Conservation (phyloP, 768 basidiomycete species). For the Lentinula detonsa region DNA sequence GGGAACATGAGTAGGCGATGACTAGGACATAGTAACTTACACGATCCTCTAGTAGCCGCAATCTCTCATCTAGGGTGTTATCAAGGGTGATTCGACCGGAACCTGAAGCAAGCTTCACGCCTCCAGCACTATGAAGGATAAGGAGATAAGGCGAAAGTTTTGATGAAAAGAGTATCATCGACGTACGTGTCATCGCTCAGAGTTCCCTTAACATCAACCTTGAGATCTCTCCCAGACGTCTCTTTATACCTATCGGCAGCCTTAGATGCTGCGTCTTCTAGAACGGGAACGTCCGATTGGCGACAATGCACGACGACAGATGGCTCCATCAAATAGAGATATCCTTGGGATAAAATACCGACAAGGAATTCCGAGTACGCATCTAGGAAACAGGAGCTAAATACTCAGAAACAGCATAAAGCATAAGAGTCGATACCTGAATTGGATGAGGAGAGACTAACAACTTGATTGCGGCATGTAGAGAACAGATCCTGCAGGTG, state of each 20-base stretch:
- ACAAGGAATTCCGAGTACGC: conserved; percentile 81
- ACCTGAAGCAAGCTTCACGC: conserved; percentile 70
- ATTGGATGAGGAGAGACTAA: conserved; percentile 39
- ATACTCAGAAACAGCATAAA: background rate
- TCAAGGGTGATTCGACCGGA: conserved; percentile 80
- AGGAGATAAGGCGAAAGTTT: background rate
- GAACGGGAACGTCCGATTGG: conserved; percentile 56
- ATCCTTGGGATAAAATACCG: conserved; percentile 79
- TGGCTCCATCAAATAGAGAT: conserved; percentile 77
- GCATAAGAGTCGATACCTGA: background rate
- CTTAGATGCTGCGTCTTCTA: conserved; percentile 54
- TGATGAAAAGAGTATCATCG: background rate
- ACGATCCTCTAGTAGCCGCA: conserved; percentile 84
- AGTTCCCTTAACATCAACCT: conserved; percentile 51
- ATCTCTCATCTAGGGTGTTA: conserved; percentile 90
- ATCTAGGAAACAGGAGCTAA: conserved; percentile 26
- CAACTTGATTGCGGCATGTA: conserved; percentile 57
- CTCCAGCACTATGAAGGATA: conserved; percentile 60
- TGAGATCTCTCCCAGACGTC: conserved; percentile 65
- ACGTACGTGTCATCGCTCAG: conserved; percentile 67
- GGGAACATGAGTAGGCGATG: background rate
- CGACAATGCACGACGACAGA: conserved; percentile 62
- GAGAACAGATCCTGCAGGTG: conserved; percentile 86
- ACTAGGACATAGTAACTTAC: conserved; percentile 35
- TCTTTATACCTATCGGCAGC: conserved; percentile 69